phyloP scores from a whole-genome alignment of 768 basidiomycete genomes.

The Neoboletus magnificus region DNA sequence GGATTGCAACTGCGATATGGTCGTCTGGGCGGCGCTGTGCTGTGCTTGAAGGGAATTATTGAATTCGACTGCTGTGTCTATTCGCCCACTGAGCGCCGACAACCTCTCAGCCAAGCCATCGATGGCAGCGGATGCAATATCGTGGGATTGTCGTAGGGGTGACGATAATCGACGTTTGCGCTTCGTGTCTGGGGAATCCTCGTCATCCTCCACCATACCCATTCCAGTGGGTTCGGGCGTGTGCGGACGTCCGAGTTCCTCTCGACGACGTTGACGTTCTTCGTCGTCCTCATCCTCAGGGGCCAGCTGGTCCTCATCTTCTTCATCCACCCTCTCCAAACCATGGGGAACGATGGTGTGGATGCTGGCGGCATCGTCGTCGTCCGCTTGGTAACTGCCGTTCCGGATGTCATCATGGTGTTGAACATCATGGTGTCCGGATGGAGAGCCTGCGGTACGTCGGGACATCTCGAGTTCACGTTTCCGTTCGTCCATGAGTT shows the following conservation, averaged over 20 bases:
- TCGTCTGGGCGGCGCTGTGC: conserved; percentile 72
- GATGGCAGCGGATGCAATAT: conserved; percentile 35
- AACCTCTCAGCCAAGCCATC: conserved; percentile 65
- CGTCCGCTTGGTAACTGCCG: conserved; percentile 43
- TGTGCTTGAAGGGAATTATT: conserved; percentile 73
- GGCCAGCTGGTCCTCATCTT: conserved; percentile 58
- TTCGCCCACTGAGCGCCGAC: conserved; percentile 59
- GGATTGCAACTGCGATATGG: conserved; percentile 62
- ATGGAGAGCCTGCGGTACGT: conserved; percentile 21
- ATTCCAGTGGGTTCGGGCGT: conserved; percentile 78
- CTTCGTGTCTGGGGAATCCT: conserved; percentile 31
- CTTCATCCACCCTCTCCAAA: conserved; percentile 70
- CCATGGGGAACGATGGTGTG: conserved; percentile 67
- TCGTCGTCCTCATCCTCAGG: conserved; percentile 44
- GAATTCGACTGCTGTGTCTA: conserved; percentile 71
- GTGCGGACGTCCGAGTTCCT: conserved; percentile 65
- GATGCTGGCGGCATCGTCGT: conserved; percentile 72
- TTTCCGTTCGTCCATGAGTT: conserved; percentile 66
- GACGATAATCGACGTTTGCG: conserved; percentile 16
- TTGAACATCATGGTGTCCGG: conserved; percentile 20
- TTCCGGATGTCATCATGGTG: conserved; percentile 16
- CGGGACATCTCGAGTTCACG: conserved; percentile 41
- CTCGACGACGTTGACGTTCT: conserved; percentile 42
- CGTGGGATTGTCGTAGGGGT: conserved; percentile 17
- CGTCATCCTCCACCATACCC: conserved; percentile 48